Percentiles rank a stretch among this genome's conserved stretches.
Evolutionary conservation across 805 yeast genomes (phyloP).

Genomic region (Saccharomycopsis babjevae): DNA sequence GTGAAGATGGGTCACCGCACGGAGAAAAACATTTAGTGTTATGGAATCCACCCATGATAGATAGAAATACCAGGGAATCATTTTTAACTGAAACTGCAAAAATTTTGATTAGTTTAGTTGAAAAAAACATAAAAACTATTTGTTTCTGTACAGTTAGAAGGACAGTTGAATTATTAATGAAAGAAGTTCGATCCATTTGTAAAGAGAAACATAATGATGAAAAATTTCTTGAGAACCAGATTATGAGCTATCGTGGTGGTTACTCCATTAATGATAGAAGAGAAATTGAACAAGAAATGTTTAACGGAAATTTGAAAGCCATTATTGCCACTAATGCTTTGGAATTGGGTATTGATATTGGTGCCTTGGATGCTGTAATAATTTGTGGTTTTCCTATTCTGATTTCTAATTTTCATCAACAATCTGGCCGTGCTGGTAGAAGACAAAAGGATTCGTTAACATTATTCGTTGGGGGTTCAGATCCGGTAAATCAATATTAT

Average conservation of each 20-base stretch:
- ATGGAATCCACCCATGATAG: slow-evolving; percentile 77
- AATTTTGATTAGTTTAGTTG: slow-evolving; percentile 54
- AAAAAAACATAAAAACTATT: slow-evolving; percentile 63
- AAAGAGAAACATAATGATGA: slow-evolving; percentile 35
- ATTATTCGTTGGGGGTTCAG: slow-evolving; percentile 68
- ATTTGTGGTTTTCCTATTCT: slow-evolving; percentile 91
- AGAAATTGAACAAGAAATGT: slow-evolving; percentile 82
- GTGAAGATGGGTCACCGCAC: slow-evolving; percentile 81
- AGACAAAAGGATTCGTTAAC: slow-evolving; percentile 79
- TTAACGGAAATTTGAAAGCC: slow-evolving; percentile 73
- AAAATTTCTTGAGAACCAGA: slow-evolving; percentile 36
- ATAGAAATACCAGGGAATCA: slow-evolving; percentile 48
- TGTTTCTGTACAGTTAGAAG: slow-evolving; percentile 83
- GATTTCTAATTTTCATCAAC: slow-evolving; percentile 83
- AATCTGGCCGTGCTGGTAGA: slow-evolving; percentile 95
- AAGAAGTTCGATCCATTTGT: slow-evolving; percentile 57
- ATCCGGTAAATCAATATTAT: slow-evolving; percentile 81
- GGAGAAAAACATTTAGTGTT: slow-evolving; percentile 66
- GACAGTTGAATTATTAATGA: slow-evolving; percentile 80
- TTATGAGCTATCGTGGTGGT: slow-evolving; percentile 94
- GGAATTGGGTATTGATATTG: slow-evolving; percentile 92
- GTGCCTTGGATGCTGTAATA: slow-evolving; percentile 82
- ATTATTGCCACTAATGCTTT: slow-evolving; percentile 92
- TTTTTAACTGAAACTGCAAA: slow-evolving; percentile 71
- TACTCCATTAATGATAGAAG: slow-evolving; percentile 81